These are phyloP conservation scores for Coemansia umbellata DNA, from an alignment of 192 early-diverging fungal genomes.

Conservation along the genomic window DNA sequence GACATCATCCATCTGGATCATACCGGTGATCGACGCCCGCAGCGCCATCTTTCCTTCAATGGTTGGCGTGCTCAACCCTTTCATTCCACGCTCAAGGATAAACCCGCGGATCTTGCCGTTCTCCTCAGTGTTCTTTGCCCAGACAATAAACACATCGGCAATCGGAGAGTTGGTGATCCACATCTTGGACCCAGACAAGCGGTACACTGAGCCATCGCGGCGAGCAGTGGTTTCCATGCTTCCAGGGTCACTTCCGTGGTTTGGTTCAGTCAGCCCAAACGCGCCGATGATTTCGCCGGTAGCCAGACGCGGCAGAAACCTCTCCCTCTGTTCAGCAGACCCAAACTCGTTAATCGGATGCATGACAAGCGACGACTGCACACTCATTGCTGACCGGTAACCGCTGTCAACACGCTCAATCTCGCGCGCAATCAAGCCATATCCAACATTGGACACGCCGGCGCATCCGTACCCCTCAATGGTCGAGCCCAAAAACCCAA, in stretches of 20 bases:
- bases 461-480: constrained; percentile 97
- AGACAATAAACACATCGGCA: constrained; percentile 94
- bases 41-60: constrained; percentile 97
- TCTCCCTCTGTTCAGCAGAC: constrained; percentile 80
- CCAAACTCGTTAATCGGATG: constrained; percentile 97
- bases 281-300: constrained; percentile 82
- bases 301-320: constrained; percentile 86
- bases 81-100: constrained; percentile 93
- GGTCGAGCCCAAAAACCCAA: constrained; percentile 90
- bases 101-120: constrained; percentile 90
- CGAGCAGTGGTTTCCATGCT: constrained; percentile 91
- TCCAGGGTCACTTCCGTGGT: constrained; percentile 93
- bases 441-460: constrained; percentile 94
- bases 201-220: constrained; percentile 64
- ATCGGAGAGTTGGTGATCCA: constrained; percentile 99
- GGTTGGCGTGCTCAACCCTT: constrained; percentile 79
- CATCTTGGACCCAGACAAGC: constrained; percentile 90
- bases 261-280: constrained; percentile 97
- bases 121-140: constrained; percentile 80
- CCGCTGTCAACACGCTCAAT: constrained; percentile 94
- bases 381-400: constrained; percentile 97
- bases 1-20: constrained; percentile 99
- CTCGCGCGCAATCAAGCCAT: constrained; percentile 94
- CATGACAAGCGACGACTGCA: constrained; percentile 99
- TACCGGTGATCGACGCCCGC: constrained; percentile 90